These are phyloP conservation scores for Fragaria vesca DNA, from an alignment of 306 rosid genomes.

Conservation along the genomic window DNA sequence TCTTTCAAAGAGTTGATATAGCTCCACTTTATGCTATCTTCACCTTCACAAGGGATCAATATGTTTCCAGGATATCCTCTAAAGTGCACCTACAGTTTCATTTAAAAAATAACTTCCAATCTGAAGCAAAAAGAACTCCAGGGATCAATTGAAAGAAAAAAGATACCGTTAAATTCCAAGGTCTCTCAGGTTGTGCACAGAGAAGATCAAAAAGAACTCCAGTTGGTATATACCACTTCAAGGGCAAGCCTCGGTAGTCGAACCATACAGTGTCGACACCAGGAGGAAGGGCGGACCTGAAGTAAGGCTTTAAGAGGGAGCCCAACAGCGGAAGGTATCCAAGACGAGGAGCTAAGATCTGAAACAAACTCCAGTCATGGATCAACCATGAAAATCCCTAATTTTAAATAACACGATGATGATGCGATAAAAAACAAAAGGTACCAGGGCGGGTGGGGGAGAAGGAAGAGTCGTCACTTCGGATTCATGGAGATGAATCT, in stretches of 20 bases:
- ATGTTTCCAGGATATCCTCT: constrained; percentile 78
- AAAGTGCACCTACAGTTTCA: constrained; percentile 72
- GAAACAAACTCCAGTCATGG: not conserved
- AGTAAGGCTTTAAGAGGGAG: constrained; percentile 71
- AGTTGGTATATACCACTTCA: constrained; percentile 90
- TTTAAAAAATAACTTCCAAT: constrained; percentile 11
- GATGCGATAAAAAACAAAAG: not conserved
- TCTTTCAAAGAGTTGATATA: constrained; percentile 92
- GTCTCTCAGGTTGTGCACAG: constrained; percentile 85
- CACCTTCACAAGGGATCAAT: constrained; percentile 90
- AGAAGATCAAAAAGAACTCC: constrained; percentile 98
- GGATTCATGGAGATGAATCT: constrained; percentile 85
- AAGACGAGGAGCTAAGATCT: constrained; percentile 89
- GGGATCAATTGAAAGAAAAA: not conserved
- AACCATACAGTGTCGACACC: constrained; percentile 89
- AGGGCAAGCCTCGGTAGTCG: constrained; percentile 84
- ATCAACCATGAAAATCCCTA: not conserved
- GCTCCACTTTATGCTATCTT: constrained; percentile 86
- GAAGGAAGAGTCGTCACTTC: constrained; percentile 87
- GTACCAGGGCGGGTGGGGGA: constrained; percentile 81
- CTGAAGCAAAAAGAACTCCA: not conserved
- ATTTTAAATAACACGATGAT: not conserved
- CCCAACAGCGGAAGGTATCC: constrained; percentile 86
- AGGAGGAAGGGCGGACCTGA: constrained; percentile 80
- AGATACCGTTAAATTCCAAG: constrained; percentile 83